Percentiles rank a stretch among this genome's conserved stretches.
These are phyloP conservation scores for Zizania latifolia DNA, from an alignment of 176 grass and related monocot genomes.

Conservation along the genomic window DNA sequence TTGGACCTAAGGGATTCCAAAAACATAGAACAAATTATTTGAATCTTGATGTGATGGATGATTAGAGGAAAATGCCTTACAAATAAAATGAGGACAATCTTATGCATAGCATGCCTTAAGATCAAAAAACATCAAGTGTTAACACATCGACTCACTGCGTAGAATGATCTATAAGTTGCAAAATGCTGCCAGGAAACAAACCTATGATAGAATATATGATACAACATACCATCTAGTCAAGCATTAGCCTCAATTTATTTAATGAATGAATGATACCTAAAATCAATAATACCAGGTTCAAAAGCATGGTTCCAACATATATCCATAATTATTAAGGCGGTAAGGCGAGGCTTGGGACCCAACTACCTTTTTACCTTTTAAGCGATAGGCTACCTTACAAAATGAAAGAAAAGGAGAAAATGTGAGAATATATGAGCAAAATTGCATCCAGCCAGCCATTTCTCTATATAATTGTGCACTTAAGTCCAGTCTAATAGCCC, in stretches of 20 bases:
- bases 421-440: too few species aligned
- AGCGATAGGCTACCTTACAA: too few species aligned
- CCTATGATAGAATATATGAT: neutral
- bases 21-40: slow-evolving; percentile 37
- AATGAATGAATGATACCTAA: neutral
- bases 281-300: too few species aligned
- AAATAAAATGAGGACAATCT: neutral
- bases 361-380: too few species aligned
- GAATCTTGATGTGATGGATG: neutral
- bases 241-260: neutral
- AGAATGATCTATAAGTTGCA: neutral
- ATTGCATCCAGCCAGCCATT: too few species aligned
- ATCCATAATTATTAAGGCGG: too few species aligned
- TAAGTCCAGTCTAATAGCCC: too few species aligned
- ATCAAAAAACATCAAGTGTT: neutral
- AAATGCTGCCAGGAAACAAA: neutral
- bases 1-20: slow-evolving; percentile 61
- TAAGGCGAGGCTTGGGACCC: too few species aligned
- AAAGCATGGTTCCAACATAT: neutral
- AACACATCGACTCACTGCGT: neutral
- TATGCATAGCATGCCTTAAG: neutral
- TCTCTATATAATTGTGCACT: too few species aligned
- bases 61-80: neutral
- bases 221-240: neutral
- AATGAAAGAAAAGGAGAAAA: too few species aligned